Conservation (phyloP, 495 filamentous ascomycete genomes). For the Neurospora sp. region DNA sequence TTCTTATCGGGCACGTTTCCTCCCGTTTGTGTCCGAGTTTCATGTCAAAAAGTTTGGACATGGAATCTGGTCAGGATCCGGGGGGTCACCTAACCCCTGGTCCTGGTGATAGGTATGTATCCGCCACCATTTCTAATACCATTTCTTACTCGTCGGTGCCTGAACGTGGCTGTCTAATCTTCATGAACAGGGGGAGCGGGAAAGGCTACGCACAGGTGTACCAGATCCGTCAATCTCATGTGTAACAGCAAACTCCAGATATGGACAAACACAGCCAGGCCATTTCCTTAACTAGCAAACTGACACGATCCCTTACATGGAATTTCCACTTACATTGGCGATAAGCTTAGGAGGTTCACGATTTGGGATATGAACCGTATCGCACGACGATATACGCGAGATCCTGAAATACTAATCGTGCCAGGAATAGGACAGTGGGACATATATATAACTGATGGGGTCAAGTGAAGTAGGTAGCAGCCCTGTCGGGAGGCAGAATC, state of each 20-base stretch:
- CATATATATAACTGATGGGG: not conserved
- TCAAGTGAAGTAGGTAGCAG: too few relatives aligned
- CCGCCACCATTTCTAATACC: not conserved
- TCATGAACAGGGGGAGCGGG: not conserved
- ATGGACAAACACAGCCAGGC: not conserved
- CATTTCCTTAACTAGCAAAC: not conserved
- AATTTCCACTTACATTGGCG: not conserved
- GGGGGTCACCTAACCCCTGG: not conserved
- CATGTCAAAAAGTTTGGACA: not conserved
- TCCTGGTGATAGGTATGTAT: not conserved
- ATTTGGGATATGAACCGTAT: not conserved
- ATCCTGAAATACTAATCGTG: not conserved
- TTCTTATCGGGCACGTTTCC: not conserved
- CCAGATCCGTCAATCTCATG: not conserved
- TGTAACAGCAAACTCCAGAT: not conserved
- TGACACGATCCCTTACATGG: not conserved
- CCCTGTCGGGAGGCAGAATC: too few relatives aligned
- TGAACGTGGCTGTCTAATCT: not conserved
- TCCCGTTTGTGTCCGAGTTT: not conserved
- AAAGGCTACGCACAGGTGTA: not conserved
- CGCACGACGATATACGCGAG: not conserved
- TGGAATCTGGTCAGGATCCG: not conserved
- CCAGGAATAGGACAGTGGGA: not conserved
- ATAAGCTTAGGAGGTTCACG: not conserved
- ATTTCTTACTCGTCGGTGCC: not conserved